A percentile compares a stretch with the other conserved stretches of the same genome.
These are phyloP conservation scores for Metschnikowia gelsemii DNA, from an alignment of 805 yeast species.

Conservation along the genomic window DNA sequence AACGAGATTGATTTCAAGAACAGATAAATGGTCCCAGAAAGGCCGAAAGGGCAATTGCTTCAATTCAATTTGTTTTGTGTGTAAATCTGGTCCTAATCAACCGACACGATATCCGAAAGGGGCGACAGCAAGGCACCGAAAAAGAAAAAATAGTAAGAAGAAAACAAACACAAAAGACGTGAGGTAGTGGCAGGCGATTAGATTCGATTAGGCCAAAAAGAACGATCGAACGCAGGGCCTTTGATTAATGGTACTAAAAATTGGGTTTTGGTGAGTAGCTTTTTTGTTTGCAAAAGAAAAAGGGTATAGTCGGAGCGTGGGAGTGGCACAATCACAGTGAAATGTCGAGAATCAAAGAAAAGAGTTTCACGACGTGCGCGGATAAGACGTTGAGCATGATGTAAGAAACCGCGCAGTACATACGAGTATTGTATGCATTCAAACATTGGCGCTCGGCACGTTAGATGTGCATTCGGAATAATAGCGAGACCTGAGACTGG, in stretches of 20 bases:
- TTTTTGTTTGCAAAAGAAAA: constrained; percentile 7
- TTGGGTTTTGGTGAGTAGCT: background rate
- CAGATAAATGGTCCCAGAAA: too few species aligned
- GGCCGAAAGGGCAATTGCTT: too few species aligned
- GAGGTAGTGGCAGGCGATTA: background rate
- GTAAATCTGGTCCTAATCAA: background rate
- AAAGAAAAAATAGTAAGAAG: background rate
- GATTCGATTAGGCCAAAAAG: background rate
- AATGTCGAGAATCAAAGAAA: constrained; percentile 13
- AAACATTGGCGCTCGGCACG: constrained; percentile 8
- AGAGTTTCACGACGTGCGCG: constrained; percentile 16
- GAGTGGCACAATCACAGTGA: constrained; percentile 10
- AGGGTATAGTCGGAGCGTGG: background rate
- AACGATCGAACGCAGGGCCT: background rate
- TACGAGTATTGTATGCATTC: constrained; percentile 11
- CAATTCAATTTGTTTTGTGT: background rate
- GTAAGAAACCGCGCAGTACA: constrained; percentile 12
- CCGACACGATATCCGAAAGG: background rate
- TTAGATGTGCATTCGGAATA: constrained; percentile 9
- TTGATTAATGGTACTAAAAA: background rate
- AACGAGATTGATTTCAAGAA: background rate
- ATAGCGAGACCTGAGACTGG: background rate
- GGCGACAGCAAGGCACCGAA: constrained; percentile 6
- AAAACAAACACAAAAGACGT: background rate
- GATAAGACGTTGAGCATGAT: constrained; percentile 12